These are phyloP conservation scores for Lecanicillium sp. DNA, from an alignment of 2,329 filamentous ascomycete species.

Conservation along the genomic window DNA sequence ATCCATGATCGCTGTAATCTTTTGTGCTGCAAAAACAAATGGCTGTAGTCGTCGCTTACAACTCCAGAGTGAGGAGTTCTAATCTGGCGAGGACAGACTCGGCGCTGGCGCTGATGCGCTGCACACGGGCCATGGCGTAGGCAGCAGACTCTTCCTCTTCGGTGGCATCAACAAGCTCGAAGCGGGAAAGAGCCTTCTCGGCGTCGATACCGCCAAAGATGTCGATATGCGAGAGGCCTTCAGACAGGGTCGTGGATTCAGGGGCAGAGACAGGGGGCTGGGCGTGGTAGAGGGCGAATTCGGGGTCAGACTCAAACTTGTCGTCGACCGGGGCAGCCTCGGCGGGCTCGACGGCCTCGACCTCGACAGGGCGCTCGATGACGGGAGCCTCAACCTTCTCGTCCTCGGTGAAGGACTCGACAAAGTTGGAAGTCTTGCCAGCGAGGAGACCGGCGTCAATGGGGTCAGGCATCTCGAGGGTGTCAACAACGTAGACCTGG, in stretches of 20 bases:
- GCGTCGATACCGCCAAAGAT: slow-evolving; percentile 50
- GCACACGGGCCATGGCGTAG: slow-evolving; percentile 43
- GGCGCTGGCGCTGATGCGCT: slow-evolving; percentile 39
- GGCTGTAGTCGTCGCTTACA: slow-evolving; percentile 19
- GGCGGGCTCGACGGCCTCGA: slow-evolving; percentile 24
- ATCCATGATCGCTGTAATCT: slow-evolving; percentile 10
- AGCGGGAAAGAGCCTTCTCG: slow-evolving; percentile 58
- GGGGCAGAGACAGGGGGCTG: slow-evolving; percentile 23
- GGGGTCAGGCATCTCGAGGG: slow-evolving; percentile 56
- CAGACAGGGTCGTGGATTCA: slow-evolving; percentile 36
- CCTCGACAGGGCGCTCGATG: slow-evolving; percentile 42
- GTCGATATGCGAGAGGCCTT: slow-evolving; percentile 33
- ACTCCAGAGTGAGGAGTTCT: slow-evolving; percentile 31
- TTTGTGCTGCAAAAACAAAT: slow-evolving; percentile 11
- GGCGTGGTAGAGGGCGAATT: slow-evolving; percentile 55
- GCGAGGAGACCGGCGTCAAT: slow-evolving; percentile 60
- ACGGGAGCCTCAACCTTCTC: slow-evolving; percentile 53
- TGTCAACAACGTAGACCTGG: slow-evolving; percentile 69
- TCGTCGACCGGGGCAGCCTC: slow-evolving; percentile 35
- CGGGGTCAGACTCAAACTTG: slow-evolving; percentile 57
- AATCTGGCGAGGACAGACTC: slow-evolving; percentile 31
- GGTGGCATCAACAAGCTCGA: slow-evolving; percentile 57
- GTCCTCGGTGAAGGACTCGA: slow-evolving; percentile 39
- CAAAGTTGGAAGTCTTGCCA: slow-evolving; percentile 59
- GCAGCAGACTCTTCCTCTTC: slow-evolving; percentile 41